phyloP scores from a whole-genome alignment of 2,329 filamentous ascomycete genomes.

The Juglanconis juglandina region DNA sequence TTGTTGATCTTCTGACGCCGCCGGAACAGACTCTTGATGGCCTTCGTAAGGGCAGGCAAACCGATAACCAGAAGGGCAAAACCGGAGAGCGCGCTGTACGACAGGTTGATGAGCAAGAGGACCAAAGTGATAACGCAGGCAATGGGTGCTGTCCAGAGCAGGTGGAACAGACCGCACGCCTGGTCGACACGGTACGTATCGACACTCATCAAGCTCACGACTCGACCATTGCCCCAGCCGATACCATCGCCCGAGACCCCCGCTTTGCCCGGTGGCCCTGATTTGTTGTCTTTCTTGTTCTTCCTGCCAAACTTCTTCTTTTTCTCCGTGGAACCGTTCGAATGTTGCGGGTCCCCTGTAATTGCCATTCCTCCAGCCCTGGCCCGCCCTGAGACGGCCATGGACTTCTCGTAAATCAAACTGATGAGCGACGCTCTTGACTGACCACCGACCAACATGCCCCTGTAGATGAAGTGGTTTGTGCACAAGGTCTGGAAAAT shows the following conservation, averaged over 20 bases:
- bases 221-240: slow-evolving; percentile 89
- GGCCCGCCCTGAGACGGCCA: slow-evolving; percentile 82
- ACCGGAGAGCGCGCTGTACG: slow-evolving; percentile 84
- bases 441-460: slow-evolving; percentile 89
- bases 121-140: slow-evolving; percentile 74
- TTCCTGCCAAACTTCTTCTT: slow-evolving; percentile 39
- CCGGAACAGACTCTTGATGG: slow-evolving; percentile 72
- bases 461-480: slow-evolving; percentile 89
- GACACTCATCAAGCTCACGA: slow-evolving; percentile 91
- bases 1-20: slow-evolving; percentile 83
- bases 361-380: slow-evolving; percentile 67
- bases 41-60: slow-evolving; percentile 71
- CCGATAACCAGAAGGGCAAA: slow-evolving; percentile 78
- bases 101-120: slow-evolving; percentile 80
- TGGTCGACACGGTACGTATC: slow-evolving; percentile 92
- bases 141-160: slow-evolving; percentile 84
- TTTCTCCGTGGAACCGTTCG: slow-evolving; percentile 42
- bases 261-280: slow-evolving; percentile 33
- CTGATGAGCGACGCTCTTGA: slow-evolving; percentile 76
- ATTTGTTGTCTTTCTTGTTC: slow-evolving; percentile 31
- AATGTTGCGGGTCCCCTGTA: slow-evolving; percentile 25
- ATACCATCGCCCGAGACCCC: slow-evolving; percentile 65
- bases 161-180: slow-evolving; percentile 83
- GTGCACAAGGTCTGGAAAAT: slow-evolving; percentile 73
- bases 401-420: slow-evolving; percentile 86